Base-by-base conservation (phyloP, 352 stramenopile species). In the Albugo laibachii region DNA sequence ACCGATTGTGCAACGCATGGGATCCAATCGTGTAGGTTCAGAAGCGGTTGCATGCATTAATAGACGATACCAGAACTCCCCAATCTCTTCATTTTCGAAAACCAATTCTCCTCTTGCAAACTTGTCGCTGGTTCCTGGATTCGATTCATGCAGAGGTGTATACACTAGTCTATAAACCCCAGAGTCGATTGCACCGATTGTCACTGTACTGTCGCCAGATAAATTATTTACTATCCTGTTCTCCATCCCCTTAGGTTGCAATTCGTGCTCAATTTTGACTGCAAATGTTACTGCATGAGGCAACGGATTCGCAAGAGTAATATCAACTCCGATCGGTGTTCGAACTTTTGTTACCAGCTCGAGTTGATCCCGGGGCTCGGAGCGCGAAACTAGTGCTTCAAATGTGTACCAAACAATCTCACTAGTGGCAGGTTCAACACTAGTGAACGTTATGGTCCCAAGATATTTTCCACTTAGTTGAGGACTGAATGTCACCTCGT, bases 381-480 rank as follows among this genome's bases (percentile, higher is more conserved):
- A 79, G 5, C 74, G 69, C 40, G 59, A 65, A 3, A 89, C 81
- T 1, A 71, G 69, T 11, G 93, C 82, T 51, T 95, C 80, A 4
- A 97, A 71, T 12, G 91, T 96, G 59, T 95, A 97, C 91, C 91
- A 97, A 10, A 86, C 54, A 50, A 82, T 93, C 48, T 86, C 69
- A n/a, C 64, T 72, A 16, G 69, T 86, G 8, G 50, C 45, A 8
- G 24, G 24, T 31, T 31, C 24, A 24, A 66, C 54, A 47, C 92
- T 87, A 11, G 71, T 95, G 50, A 97, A 97, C 12, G 83, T 95
- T 42, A 97, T 69, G 8, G 77, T 89, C 6, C 91, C 91, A 59
- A 89, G 94, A 54, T 94, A 96, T 37, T 65, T 80, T 11, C 91
- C 89, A 11, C 84, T 93, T 19, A 95, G 65, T 13, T 86, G 52